These are phyloP conservation scores for Boletus eberwhitei DNA, from an alignment of 768 basidiomycete genomes.

Conservation along the genomic window DNA sequence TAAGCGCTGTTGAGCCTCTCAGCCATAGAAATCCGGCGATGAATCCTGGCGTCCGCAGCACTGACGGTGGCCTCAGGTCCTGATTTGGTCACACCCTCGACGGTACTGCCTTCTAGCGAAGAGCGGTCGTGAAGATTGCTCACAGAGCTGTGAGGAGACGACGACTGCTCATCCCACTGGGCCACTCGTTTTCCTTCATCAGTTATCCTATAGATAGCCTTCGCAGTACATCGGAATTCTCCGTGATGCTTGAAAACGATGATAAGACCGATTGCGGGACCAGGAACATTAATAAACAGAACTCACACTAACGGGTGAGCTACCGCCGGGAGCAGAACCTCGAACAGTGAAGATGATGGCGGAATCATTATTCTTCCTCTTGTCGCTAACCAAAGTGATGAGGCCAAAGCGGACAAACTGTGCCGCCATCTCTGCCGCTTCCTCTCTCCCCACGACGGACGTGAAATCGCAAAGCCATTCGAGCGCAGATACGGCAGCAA, in stretches of 20 bases:
- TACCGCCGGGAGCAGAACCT: conserved; percentile 71
- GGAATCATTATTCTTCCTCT: conserved; percentile 86
- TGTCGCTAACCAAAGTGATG: conserved; percentile 84
- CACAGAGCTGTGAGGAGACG: conserved; percentile 64
- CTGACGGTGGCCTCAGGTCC: conserved; percentile 29
- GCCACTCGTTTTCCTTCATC: conserved; percentile 86
- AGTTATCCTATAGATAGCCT: conserved; percentile 92
- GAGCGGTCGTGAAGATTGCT: conserved; percentile 61
- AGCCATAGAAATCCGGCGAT: conserved; percentile 73
- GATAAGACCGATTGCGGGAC: conserved; percentile 7
- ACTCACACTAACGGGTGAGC: conserved; percentile 71
- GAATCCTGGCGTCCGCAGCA: conserved; percentile 60
- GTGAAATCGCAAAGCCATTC: conserved; percentile 99
- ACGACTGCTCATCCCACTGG: conserved; percentile 66
- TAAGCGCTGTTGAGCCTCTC: conserved; percentile 59
- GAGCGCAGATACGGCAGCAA: conserved; percentile 80
- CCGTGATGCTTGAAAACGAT: conserved; percentile 67
- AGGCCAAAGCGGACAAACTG: conserved; percentile 96
- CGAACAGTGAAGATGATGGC: conserved; percentile 92
- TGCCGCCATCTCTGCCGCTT: conserved; percentile 96
- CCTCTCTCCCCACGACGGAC: conserved; percentile 91
- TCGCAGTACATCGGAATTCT: conserved; percentile 94
- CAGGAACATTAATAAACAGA: background rate
- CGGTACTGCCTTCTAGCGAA: conserved; percentile 46
- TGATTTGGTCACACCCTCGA: conserved; percentile 22